Evolutionary conservation across 768 basidiomycete genomes (phyloP).

Genomic region (Lactifluus rugatus): DNA sequence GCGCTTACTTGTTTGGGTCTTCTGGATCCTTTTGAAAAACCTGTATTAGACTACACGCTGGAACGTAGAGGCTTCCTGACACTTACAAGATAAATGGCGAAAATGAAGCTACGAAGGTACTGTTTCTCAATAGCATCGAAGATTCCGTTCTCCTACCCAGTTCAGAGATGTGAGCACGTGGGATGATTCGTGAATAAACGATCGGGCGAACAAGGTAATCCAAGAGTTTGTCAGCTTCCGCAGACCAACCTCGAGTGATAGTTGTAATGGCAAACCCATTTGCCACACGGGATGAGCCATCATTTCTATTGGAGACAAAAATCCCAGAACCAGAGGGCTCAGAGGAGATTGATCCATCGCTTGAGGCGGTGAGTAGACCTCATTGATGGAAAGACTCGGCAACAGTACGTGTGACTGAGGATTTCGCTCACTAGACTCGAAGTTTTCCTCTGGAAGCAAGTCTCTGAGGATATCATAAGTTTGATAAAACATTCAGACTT

Average conservation of each 20-base stretch:
- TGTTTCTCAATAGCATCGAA: slow-evolving; percentile 79
- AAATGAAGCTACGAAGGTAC: slow-evolving; percentile 78
- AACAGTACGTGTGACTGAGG: background rate
- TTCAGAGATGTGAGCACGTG: background rate
- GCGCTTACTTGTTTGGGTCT: slow-evolving; percentile 69
- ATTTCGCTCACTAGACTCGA: slow-evolving; percentile 28
- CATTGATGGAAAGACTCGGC: background rate
- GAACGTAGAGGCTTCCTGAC: background rate
- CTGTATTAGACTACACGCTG: slow-evolving; percentile 4
- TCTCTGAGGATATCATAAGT: slow-evolving; percentile 35
- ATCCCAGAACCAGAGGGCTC: slow-evolving; percentile 30
- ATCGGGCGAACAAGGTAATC: slow-evolving; percentile 58
- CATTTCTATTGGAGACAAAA: slow-evolving; percentile 26
- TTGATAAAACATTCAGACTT: slow-evolving; percentile 14
- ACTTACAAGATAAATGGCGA: slow-evolving; percentile 73
- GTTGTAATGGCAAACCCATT: slow-evolving; percentile 66
- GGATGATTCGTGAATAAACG: slow-evolving; percentile 15
- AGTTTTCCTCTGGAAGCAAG: slow-evolving; percentile 71
- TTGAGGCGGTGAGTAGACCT: slow-evolving; percentile 49
- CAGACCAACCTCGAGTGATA: slow-evolving; percentile 67
- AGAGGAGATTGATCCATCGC: slow-evolving; percentile 25
- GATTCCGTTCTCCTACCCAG: slow-evolving; percentile 68
- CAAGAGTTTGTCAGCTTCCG: slow-evolving; percentile 73
- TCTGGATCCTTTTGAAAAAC: slow-evolving; percentile 51
- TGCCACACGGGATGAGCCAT: slow-evolving; percentile 31